Evolutionary conservation across 1,284 basidiomycete species (phyloP), one percentile per base, ranked within the genome.

Genomic region (Apiotrichum porosum): DNA sequence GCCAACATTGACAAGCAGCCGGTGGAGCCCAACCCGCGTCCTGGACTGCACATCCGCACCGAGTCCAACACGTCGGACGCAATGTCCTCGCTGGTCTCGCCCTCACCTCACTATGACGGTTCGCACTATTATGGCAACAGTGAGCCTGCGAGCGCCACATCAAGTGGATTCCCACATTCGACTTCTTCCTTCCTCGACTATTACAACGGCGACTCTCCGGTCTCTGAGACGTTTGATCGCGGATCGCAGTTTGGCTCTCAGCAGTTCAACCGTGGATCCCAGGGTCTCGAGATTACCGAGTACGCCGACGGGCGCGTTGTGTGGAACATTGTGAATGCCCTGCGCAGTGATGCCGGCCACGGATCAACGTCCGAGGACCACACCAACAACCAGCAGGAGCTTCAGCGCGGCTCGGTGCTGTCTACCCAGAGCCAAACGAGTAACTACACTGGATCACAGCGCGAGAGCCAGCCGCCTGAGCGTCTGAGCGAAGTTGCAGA

Each of bases 301-400:
- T 69, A 69, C 49, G 62, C 62, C 23, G 67, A 72, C 49, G 69
- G 69, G 9, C 52, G 62, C 37, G 57, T 72, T 0, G 65, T 68
- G 3, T 72, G 69, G 69, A 63, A 63, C 32, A 52, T 72, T 23
- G 65, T 70, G 24, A 64, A 72, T 40, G 69, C 63, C 1, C 51
- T 69, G 18, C 62, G 61, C 13, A 39, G 42, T 26, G 31, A 38
- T 14, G 41, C 38, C 28, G 54, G 33, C 21, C 40, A 42, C 42
- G 10, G n/a, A 12, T 34, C 33, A 8, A 12, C 15, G 26, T 19
- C 18, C 19, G n/a, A n/a, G n/a, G n/a, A n/a, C n/a, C n/a, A n/a
- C n/a, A n/a, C n/a, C n/a, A 22, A 13, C 18, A 12, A n/a, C 12
- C 26, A 18, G 18, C 18, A 41, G 10, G 39, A 8, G 15, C 23